A percentile compares a stretch with the other conserved stretches of the same genome.
phyloP scores from a whole-genome alignment of 192 early-diverging fungal genomes.

The Entomortierella parvispora region DNA sequence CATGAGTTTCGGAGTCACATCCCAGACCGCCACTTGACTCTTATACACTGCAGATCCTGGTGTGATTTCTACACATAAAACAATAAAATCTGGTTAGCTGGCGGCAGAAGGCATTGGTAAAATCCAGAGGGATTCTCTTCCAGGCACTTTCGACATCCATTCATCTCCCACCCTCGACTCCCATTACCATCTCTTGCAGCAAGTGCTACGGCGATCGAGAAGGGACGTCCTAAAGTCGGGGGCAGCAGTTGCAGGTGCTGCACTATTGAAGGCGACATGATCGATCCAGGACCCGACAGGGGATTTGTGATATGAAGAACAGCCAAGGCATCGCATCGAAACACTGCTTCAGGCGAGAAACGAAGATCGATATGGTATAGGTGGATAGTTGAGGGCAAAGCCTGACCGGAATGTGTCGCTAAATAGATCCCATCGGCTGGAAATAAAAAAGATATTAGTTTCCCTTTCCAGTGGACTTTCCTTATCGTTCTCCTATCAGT shows the following conservation, averaged over 20 bases:
- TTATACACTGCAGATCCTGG: constrained; percentile 21
- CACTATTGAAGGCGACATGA: constrained; percentile 25
- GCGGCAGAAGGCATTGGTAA: no score
- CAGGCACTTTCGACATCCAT: no score
- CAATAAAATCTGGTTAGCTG: neutral
- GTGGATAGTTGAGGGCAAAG: constrained; percentile 24
- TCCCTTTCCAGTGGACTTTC: neutral
- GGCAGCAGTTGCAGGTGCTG: constrained; percentile 33
- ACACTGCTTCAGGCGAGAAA: constrained; percentile 33
- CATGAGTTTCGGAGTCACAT: constrained; percentile 30
- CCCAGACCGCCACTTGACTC: constrained; percentile 38
- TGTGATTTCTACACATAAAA: neutral
- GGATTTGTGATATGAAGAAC: constrained; percentile 38
- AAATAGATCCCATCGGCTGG: constrained; percentile 38
- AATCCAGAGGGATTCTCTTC: no score
- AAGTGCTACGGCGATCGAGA: constrained; percentile 28
- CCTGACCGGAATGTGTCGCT: constrained; percentile 15
- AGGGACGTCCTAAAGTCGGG: constrained; percentile 16
- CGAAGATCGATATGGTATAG: constrained; percentile 43
- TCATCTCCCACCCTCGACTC: no score
- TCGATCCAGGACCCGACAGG: constrained; percentile 34
- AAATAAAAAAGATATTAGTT: neutral
- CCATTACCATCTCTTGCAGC: constrained; percentile 35
- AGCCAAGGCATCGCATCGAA: constrained; percentile 33
- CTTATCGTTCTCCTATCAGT: no score